Evolutionary conservation across 2,329 filamentous ascomycete genomes (phyloP).

Genomic region (Lachnellula suecica): DNA sequence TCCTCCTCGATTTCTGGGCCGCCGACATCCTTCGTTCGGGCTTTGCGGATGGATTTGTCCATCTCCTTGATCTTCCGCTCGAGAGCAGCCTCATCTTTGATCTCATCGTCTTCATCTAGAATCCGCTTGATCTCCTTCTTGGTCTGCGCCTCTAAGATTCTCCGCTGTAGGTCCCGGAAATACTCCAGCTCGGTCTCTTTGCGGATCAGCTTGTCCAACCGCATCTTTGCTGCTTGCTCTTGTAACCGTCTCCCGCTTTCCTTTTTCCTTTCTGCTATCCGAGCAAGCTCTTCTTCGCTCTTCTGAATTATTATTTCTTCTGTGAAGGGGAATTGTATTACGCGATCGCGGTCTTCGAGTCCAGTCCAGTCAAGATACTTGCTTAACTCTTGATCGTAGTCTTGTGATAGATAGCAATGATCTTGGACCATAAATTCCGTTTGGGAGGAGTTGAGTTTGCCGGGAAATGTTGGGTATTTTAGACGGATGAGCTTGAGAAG

Average conservation of each 20-base stretch:
- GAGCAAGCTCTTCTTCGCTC: constrained; percentile 87
- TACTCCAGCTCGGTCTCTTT: constrained; percentile 97
- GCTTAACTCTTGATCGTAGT: constrained; percentile 78
- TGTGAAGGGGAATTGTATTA: constrained; percentile 91
- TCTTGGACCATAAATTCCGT: constrained; percentile 84
- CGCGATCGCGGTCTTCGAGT: constrained; percentile 81
- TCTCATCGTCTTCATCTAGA: constrained; percentile 84
- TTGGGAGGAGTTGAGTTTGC: constrained; percentile 82
- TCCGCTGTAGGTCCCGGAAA: constrained; percentile 78
- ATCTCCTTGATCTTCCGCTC: constrained; percentile 85
- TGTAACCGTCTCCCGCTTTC: constrained; percentile 89
- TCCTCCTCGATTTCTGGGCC: constrained; percentile 77
- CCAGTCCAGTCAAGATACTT: constrained; percentile 87
- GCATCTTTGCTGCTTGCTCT: constrained; percentile 96
- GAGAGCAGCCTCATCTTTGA: constrained; percentile 86
- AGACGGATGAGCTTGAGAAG: constrained; percentile 83
- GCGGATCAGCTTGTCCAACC: constrained; percentile 88
- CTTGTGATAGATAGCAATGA: constrained; percentile 84
- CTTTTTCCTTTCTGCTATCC: constrained; percentile 89
- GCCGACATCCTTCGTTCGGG: constrained; percentile 90
- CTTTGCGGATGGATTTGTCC: constrained; percentile 85
- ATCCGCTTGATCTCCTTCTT: constrained; percentile 90
- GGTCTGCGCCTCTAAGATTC: constrained; percentile 68
- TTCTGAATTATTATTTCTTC: constrained; percentile 91
- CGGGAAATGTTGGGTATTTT: constrained; percentile 88